A percentile compares a stretch with the other conserved stretches of the same genome.
Conservation (phyloP, 2,329 filamentous ascomycete species). For the Phyllachora maydis region DNA sequence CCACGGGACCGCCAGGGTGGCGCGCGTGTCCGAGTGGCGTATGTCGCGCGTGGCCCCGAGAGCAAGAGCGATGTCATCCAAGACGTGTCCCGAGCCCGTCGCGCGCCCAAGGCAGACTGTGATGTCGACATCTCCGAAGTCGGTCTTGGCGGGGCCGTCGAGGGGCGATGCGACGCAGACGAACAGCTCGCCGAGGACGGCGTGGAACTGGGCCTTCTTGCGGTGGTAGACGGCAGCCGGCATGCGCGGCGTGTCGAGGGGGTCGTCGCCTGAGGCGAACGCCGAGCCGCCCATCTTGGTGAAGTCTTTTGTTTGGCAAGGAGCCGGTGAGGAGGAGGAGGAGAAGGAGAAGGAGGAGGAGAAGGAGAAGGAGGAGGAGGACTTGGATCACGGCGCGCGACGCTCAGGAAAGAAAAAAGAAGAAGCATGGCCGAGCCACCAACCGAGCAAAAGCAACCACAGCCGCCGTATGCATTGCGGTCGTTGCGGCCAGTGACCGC, state of each 20-base stretch:
- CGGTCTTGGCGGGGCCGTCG: conserved; percentile 46
- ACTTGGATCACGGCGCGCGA: too few relatives aligned
- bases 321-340: neutral
- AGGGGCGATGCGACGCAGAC: conserved; percentile 34
- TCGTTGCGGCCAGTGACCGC: too few relatives aligned
- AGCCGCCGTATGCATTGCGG: too few relatives aligned
- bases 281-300: conserved; percentile 46
- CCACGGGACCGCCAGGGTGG: conserved; percentile 35
- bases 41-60: conserved; percentile 24
- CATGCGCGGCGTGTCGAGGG: conserved; percentile 47
- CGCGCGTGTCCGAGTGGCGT: conserved; percentile 8
- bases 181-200: conserved; percentile 28
- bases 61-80: conserved; percentile 12
- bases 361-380: too few relatives aligned
- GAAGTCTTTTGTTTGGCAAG: neutral
- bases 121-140: conserved; percentile 57
- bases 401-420: too few relatives aligned
- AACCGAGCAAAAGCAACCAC: too few relatives aligned
- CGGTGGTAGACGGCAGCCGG: conserved; percentile 29
- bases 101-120: too few relatives aligned
- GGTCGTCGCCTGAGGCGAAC: conserved; percentile 24
- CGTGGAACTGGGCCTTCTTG: conserved; percentile 23
- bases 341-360: neutral
- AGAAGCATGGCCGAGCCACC: too few relatives aligned
- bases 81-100: conserved; percentile 2